These are phyloP conservation scores for Lachnellula suecica DNA, from an alignment of 2,329 filamentous ascomycete species.

Conservation along the genomic window DNA sequence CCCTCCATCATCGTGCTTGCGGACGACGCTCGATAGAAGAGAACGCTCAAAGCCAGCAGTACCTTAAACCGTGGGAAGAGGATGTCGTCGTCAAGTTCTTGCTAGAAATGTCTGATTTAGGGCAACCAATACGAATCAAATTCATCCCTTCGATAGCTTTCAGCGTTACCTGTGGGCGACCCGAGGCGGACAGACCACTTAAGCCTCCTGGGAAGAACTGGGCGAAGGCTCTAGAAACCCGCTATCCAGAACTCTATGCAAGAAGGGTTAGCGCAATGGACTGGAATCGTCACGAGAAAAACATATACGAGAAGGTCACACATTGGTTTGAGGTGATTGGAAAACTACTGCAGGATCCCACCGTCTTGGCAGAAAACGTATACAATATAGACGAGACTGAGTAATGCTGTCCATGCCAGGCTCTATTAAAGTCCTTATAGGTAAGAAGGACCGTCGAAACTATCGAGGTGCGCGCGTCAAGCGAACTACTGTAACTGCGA, in stretches of 20 bases:
- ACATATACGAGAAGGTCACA: constrained; percentile 33
- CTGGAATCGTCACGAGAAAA: constrained; percentile 19
- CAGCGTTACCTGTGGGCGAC: constrained; percentile 10
- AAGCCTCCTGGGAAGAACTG: constrained; percentile 15
- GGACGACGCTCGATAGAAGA: constrained; percentile 6
- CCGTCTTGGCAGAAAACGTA: neutral
- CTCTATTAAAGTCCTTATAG: constrained; percentile 34
- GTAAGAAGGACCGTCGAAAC: constrained; percentile 25
- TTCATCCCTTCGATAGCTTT: constrained; percentile 9
- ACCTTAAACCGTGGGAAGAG: neutral
- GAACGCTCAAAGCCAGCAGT: constrained; percentile 3
- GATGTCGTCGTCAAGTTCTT: constrained; percentile 8
- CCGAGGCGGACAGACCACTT: constrained; percentile 1
- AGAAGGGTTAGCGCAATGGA: constrained; percentile 16
- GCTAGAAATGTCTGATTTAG: constrained; percentile 19
- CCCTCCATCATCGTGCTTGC: constrained; percentile 21
- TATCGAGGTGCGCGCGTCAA: constrained; percentile 29
- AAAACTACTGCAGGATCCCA: constrained; percentile 1
- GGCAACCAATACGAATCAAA: constrained; percentile 7
- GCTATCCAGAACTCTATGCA: constrained; percentile 17
- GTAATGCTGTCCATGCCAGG: constrained; percentile 31
- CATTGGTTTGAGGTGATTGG: constrained; percentile 34
- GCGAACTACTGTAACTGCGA: constrained; percentile 20
- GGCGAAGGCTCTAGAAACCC: constrained; percentile 18
- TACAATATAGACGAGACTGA: constrained; percentile 38